Evolutionary conservation across 352 stramenopile genomes (phyloP).

Genomic region (Globisporangium carolinianum): DNA sequence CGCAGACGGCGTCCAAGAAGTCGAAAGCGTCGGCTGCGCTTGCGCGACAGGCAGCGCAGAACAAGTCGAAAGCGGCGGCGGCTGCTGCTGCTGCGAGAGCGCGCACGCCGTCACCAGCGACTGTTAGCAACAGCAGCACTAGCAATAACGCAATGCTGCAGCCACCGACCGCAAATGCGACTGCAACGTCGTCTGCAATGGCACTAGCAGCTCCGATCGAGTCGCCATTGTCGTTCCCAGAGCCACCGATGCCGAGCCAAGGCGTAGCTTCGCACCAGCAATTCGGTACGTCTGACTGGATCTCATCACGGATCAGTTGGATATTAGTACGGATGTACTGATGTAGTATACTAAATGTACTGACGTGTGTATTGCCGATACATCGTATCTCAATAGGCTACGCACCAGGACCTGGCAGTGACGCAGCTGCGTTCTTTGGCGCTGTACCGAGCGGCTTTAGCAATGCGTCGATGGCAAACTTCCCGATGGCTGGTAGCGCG

Average conservation of each 20-base stretch:
- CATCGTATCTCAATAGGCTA: not conserved
- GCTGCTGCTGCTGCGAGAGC: not conserved
- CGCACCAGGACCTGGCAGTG: not conserved
- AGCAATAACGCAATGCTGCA: constrained; percentile 2
- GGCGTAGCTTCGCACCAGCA: constrained; percentile 1
- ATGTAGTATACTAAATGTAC: not conserved
- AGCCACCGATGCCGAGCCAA: constrained; percentile 28
- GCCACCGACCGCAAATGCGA: constrained; percentile 1
- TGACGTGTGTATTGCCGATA: not conserved
- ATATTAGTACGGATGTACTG: too few species aligned
- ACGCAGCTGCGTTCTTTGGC: constrained; percentile 7
- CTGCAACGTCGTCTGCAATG: not conserved
- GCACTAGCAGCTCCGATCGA: constrained; percentile 2
- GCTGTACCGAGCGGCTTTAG: constrained; percentile 4
- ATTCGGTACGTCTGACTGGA: constrained; percentile 5
- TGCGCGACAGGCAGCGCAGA: constrained; percentile 6
- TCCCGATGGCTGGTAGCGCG: constrained; percentile 9
- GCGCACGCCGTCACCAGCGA: not conserved
- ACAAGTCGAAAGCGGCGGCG: constrained; percentile 4
- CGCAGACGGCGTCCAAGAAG: constrained; percentile 5
- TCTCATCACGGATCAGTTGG: not conserved
- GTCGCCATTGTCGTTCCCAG: constrained; percentile 32
- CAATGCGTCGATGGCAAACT: constrained; percentile 16
- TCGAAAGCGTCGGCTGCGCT: constrained; percentile 8
- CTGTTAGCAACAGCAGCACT: constrained; percentile 2